Percentiles rank a stretch among this genome's conserved stretches.
Conservation (phyloP, 768 basidiomycete species). For the Pleurotus eryngii region DNA sequence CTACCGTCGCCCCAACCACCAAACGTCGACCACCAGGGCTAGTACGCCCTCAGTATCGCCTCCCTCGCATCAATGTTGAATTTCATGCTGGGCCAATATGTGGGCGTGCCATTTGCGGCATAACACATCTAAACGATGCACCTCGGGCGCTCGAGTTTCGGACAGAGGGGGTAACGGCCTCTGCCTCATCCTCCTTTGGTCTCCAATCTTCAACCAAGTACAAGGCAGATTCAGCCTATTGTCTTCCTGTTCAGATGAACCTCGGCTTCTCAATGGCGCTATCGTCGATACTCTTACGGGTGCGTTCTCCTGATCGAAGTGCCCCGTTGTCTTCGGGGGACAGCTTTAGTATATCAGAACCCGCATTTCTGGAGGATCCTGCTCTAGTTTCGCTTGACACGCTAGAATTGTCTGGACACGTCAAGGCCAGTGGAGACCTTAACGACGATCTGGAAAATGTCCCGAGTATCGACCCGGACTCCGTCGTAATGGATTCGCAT, state of each 20-base stretch:
- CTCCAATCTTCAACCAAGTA: constrained; percentile 2
- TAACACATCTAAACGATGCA: constrained; percentile 28
- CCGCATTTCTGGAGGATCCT: constrained; percentile 43
- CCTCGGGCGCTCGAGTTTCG: constrained; percentile 55
- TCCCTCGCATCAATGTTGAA: constrained; percentile 51
- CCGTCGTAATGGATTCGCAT: constrained; percentile 43
- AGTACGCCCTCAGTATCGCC: neutral
- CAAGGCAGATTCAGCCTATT: constrained; percentile 27
- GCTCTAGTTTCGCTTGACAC: constrained; percentile 55
- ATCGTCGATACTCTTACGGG: constrained; percentile 50
- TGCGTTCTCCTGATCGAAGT: constrained; percentile 34
- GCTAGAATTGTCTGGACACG: constrained; percentile 43
- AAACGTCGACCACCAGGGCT: neutral
- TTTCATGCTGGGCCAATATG: constrained; percentile 47
- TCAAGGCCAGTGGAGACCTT: constrained; percentile 47
- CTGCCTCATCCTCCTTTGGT: constrained; percentile 39
- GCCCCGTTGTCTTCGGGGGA: constrained; percentile 18
- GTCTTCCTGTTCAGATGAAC: constrained; percentile 43
- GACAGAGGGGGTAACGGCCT: constrained; percentile 47
- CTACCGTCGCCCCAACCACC: neutral
- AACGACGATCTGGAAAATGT: constrained; percentile 40
- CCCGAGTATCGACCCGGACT: constrained; percentile 39
- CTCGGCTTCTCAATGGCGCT: constrained; percentile 38
- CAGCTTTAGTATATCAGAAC: constrained; percentile 25
- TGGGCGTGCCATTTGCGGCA: constrained; percentile 49